Evolutionary conservation across 257 asterid species (phyloP).

Genomic region (Solanum medicagineum): DNA sequence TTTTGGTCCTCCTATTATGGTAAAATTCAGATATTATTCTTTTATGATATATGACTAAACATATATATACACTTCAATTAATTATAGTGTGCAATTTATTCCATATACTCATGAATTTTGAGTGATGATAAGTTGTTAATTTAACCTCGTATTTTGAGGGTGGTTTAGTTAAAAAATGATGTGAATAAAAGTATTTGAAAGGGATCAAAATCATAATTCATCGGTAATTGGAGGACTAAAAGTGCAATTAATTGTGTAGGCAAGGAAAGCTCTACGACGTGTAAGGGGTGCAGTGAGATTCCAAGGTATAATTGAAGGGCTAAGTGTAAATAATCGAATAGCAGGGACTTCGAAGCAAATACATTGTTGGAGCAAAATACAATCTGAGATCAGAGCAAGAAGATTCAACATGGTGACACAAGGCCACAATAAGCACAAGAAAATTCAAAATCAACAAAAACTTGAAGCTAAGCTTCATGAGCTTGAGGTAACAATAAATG

Average conservation of each 20-base stretch:
- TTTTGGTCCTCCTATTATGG: not conserved
- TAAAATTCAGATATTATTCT: not conserved
- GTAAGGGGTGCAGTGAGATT: slow-evolving; percentile 32
- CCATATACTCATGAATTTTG: not conserved
- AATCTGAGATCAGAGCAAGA: slow-evolving; percentile 45
- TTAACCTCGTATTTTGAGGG: not conserved
- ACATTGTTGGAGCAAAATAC: slow-evolving; percentile 62
- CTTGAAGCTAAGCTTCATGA: slow-evolving; percentile 68
- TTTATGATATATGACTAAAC: too few species aligned
- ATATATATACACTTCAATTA: too few species aligned
- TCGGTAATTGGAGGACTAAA: not conserved
- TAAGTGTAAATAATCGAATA: slow-evolving; percentile 28
- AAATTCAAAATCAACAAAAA: slow-evolving; percentile 46
- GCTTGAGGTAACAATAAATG: slow-evolving; percentile 28
- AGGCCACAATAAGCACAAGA: slow-evolving; percentile 33
- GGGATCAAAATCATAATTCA: not conserved
- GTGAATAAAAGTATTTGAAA: too few species aligned
- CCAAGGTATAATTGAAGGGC: slow-evolving; percentile 25
- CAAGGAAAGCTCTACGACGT: slow-evolving; percentile 32
- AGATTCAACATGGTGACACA: slow-evolving; percentile 48
- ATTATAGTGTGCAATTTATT: too few species aligned
- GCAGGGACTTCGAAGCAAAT: slow-evolving; percentile 40
- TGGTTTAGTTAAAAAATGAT: not conserved
- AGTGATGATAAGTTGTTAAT: too few species aligned
- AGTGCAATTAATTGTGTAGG: slow-evolving; percentile 12